Base-by-base conservation (phyloP, 2,329 filamentous ascomycete species). In the Didymosphaeria variabile region DNA sequence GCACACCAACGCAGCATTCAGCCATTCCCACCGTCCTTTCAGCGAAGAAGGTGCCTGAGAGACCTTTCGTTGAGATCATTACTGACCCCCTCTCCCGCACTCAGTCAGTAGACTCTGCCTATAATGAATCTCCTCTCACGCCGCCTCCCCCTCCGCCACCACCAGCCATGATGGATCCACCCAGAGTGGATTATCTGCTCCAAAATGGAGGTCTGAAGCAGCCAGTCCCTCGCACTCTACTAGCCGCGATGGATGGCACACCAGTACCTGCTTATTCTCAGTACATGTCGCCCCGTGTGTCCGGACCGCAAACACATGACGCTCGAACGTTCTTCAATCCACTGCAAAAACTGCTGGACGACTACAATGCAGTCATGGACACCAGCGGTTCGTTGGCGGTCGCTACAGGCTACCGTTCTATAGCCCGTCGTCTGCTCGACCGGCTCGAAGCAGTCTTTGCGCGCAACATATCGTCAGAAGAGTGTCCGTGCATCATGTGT, bases 381-480 rank as follows among this genome's bases (percentile, higher is more conserved):
- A 93, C 91, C 64, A 92, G 91, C 69, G 95, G 95, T 3, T 98
- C 94, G 0, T 82, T 99, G 5, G 95, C 95, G 2, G 95, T 98
- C 1, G 95, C 95, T 17, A 98, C 94, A 0, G 95, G 95, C 6
- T 97, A 98, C 77, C 89, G 92, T 57, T 97, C 94, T 0, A 91
- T 98, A n/a, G 95, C 95, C 3, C 89, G 95, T 5, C 88, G 94
- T 55, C 81, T 98, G 26, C 85, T 98, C 5, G 94, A 99, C 79
- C 88, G 95, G 40, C 84, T 99, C 4, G 94, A 97, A 75, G 92
- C 94, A 59, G 93, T 99, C 9, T 98, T 99, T 79, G 94, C 93
- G 2, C 87, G 95, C 61, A 94, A 98, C 72, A 89, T 99, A 38
- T 94, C 94, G 0, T 89, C 89, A 0, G 89, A 97, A 71, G 88